Evolutionary conservation across 495 filamentous ascomycete species (phyloP), one percentile per base, ranked within the genome.

Genomic region (Aspergillus hancockii): DNA sequence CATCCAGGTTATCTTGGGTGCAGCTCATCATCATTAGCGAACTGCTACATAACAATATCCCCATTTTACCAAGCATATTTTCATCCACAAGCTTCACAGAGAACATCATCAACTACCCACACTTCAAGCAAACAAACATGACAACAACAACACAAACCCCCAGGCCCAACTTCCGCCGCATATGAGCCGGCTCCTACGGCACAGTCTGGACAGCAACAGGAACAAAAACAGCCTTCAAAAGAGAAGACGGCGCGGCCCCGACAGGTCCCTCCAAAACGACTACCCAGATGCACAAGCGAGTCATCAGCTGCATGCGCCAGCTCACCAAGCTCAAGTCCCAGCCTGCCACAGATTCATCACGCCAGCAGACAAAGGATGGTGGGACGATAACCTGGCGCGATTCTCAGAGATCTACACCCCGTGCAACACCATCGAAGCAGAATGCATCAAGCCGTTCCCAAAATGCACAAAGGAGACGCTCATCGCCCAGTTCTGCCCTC

Each of bases 381-480:
- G 76, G 74, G 30, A 22, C 10, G 19, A 54, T 2, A 71, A 71
- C 18, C 59, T 66, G 16, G n/a, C 16, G 16, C 57, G 34, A 18
- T 76, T 75, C 50, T 73, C 71, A 9, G 16, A 52, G 23, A 63
- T 57, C 4, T 75, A 68, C 46, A 31, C 62, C 12, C 66, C 71
- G 21, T 81, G 76, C 71, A 75, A 77, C 41, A 63, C 67, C 18
- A 63, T 80, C 3, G 36, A 67, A 3, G 69, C 65, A 10, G 67
- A 81, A 25, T 67, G 77, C 18, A 83, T 81, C 45, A 75, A 70
- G 16, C 68, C 75, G 1, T 60, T 81, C 19, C 51, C 61, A 4
- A 34, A 67, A 8, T 3, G 13, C 0, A 64, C 64, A 5, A 62
- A 77, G 45, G 55, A 63, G 8, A 54, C 64, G 8, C 50, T 81